A percentile compares a stretch with the other conserved stretches of the same genome.
phyloP scores from a whole-genome alignment of 148 eudicot species.

The Rheum nobile region DNA sequence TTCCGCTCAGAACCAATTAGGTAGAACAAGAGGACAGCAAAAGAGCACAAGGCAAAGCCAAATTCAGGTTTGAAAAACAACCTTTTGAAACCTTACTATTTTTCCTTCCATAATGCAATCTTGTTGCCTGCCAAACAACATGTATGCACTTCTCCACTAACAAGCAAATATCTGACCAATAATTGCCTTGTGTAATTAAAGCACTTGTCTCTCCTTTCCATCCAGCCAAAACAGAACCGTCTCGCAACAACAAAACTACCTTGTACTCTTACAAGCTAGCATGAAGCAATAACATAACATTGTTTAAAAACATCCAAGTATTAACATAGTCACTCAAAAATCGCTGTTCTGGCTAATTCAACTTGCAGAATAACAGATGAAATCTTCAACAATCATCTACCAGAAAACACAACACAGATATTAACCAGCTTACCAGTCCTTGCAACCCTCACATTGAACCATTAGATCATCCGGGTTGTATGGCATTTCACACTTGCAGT shows the following conservation, averaged over 20 bases:
- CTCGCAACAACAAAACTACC: not conserved
- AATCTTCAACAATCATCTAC: not conserved
- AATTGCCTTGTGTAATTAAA: not conserved
- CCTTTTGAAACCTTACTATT: not conserved
- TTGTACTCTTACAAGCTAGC: not conserved
- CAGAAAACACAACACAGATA: not conserved
- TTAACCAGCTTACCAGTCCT: conserved; percentile 34
- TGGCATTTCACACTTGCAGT: conserved; percentile 64
- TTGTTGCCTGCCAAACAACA: not conserved
- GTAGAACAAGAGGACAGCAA: not conserved
- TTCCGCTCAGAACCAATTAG: not conserved
- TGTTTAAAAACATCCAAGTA: not conserved
- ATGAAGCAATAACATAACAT: not conserved
- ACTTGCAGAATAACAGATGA: not conserved
- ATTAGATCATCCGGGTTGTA: conserved; percentile 61
- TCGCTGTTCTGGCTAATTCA: not conserved
- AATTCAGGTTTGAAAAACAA: not conserved
- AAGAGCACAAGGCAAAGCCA: not conserved
- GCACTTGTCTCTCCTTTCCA: not conserved
- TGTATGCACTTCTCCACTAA: not conserved
- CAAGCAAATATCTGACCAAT: not conserved
- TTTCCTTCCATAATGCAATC: not conserved
- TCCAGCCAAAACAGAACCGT: not conserved
- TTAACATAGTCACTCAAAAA: not conserved
- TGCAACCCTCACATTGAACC: conserved; percentile 66